These are phyloP conservation scores for Claviceps spartinae DNA, from an alignment of 2,329 filamentous ascomycete genomes.

Conservation along the genomic window DNA sequence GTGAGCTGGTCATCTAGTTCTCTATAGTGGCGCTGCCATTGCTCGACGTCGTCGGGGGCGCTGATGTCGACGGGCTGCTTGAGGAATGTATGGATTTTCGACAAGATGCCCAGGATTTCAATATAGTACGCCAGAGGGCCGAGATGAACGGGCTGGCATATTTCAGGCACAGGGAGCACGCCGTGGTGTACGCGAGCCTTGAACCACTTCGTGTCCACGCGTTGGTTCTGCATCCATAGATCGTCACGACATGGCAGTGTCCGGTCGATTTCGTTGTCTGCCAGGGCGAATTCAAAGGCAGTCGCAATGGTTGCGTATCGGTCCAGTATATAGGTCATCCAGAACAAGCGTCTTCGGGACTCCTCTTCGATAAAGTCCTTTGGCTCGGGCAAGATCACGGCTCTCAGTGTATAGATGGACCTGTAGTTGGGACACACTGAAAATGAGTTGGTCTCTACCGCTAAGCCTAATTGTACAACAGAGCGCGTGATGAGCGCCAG, in stretches of 20 bases:
- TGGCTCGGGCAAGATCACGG: conserved; percentile 72
- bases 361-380: conserved; percentile 85
- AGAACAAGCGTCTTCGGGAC: conserved; percentile 70
- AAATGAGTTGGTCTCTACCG: conserved; percentile 69
- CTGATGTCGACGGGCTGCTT: conserved; percentile 85
- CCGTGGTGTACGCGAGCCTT: conserved; percentile 32
- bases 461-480: conserved; percentile 75
- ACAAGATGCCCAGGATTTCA: conserved; percentile 76
- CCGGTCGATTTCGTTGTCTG: conserved; percentile 81
- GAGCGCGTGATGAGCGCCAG: conserved; percentile 79
- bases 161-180: conserved; percentile 42
- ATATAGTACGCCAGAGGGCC: conserved; percentile 85
- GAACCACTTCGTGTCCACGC: conserved; percentile 78
- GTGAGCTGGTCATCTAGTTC: conserved; percentile 70
- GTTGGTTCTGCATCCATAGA: conserved; percentile 69
- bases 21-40: conserved; percentile 79
- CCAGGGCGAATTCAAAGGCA: conserved; percentile 80
- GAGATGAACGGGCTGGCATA: conserved; percentile 52
- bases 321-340: conserved; percentile 88
- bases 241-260: conserved; percentile 79
- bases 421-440: conserved; percentile 65
- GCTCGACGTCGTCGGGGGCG: conserved; percentile 69
- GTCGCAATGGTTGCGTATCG: conserved; percentile 83
- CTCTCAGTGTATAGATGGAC: conserved; percentile 79
- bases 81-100: conserved; percentile 76